Base-by-base conservation (phyloP, 164 flowering plant species). In the Vitis amurensis region DNA sequence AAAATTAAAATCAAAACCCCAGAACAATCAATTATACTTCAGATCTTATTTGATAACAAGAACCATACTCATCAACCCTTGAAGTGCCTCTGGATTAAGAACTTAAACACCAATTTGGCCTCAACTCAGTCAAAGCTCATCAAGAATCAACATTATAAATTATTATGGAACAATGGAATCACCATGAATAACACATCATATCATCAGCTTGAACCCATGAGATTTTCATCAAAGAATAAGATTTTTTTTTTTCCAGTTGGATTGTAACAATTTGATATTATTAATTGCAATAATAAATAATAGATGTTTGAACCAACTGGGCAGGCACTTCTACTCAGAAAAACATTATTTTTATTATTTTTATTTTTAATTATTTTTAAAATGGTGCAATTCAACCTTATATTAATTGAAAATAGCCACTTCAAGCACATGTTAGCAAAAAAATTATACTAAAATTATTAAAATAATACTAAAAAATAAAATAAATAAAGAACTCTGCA, bases 401-500 rank as follows among this genome's bases (percentile, higher is more conserved):
- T 12, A 59, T 50, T 29, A 60, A n/a, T 65, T 68, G 59, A 49
- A 50, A 27, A 49, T 15, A 50, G 59, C 44, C 50, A 60, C 56
- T 59, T 69, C 59, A 69, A 29, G 65, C 56, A 50, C 71, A 51
- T 69, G 64, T 69, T 50, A 69, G 11, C 49, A 57, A 57, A 44
- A 30, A 16, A 15, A 55, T 44, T 55, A 29, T 44, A 13, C 16
- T 13, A 7, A 65, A 11, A 2, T n/a, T 50, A 3, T 1, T 11
- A 8, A 23, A 23, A 23, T 23, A 23, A 23, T 23, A 23, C 27
- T 23, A 23, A 23, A 51, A 51, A 51, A 3, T 51, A 51, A 13
- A 13, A 51, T 13, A 51, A 3, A 51, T 13, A 11, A 11, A 51
- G 11, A 51, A 11, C 15, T 23, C 27, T 51, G 13, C 8, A 51